phyloP scores from a whole-genome alignment of 192 early-diverging fungal genomes.

The Umbelopsis isabellina region DNA sequence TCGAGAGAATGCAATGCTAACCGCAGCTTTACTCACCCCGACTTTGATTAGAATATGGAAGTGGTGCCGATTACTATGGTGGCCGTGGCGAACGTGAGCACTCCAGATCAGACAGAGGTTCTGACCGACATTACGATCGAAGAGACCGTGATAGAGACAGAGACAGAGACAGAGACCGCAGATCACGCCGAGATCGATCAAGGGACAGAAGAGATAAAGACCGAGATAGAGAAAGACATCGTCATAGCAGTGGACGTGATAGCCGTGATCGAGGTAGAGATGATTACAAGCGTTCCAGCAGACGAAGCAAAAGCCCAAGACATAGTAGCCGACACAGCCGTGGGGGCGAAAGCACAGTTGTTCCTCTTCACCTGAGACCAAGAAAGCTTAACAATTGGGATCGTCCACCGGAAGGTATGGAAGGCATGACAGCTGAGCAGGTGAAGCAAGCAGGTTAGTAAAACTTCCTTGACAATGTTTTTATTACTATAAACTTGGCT shows the following conservation, averaged over 20 bases:
- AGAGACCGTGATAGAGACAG: constrained; percentile 54
- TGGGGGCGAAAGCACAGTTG: constrained; percentile 48
- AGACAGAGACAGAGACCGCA: constrained; percentile 51
- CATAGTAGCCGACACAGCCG: constrained; percentile 27
- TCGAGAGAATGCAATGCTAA: background rate
- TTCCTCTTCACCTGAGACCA: constrained; percentile 78
- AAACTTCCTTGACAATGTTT: too few relatives aligned
- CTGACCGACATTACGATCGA: constrained; percentile 41
- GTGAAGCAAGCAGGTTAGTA: constrained; percentile 82
- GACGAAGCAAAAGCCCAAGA: constrained; percentile 45
- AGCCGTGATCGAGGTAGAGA: constrained; percentile 44
- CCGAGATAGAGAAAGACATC: constrained; percentile 39
- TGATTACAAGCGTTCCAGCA: constrained; percentile 45
- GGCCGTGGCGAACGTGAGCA: constrained; percentile 12
- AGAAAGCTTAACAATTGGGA: constrained; percentile 93
- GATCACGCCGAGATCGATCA: constrained; percentile 43
- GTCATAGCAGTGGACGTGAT: constrained; percentile 25
- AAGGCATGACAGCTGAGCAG: constrained; percentile 81
- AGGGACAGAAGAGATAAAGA: constrained; percentile 41
- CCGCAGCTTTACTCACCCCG: background rate
- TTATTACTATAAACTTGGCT: background rate
- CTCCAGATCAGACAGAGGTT: constrained; percentile 8
- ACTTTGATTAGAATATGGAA: constrained; percentile 2
- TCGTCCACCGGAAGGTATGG: constrained; percentile 85
- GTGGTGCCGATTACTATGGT: constrained; percentile 22